Evolutionary conservation across 352 stramenopile genomes (phyloP).

Genomic region (Phytophthora ramorum): DNA sequence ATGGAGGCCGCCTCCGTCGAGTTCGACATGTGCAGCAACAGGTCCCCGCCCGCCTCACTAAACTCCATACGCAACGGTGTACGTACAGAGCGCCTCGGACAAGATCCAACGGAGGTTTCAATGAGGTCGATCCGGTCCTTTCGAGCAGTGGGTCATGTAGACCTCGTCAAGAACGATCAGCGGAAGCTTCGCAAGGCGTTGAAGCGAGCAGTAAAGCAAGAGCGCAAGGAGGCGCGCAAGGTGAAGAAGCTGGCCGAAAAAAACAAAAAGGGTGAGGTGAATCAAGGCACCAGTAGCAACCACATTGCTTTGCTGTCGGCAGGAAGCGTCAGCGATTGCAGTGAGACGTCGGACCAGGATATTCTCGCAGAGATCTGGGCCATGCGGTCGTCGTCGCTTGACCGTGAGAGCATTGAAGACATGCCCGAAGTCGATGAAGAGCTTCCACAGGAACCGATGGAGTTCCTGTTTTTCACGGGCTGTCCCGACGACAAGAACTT

Average conservation of each 20-base stretch:
- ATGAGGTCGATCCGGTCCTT: constrained; percentile 16
- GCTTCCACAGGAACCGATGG: constrained; percentile 27
- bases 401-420: constrained; percentile 10
- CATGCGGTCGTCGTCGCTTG: constrained; percentile 9
- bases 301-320: constrained; percentile 21
- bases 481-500: constrained; percentile 47
- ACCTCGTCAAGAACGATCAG: constrained; percentile 32
- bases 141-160: constrained; percentile 2
- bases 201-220: constrained; percentile 28
- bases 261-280: constrained; percentile 17
- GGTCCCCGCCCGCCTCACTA: constrained; percentile 22
- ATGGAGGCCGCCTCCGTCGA: constrained; percentile 17
- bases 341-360: constrained; percentile 17
- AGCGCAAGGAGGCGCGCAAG: constrained; percentile 46
- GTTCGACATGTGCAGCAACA: constrained; percentile 29
- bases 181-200: constrained; percentile 46
- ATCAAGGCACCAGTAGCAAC: constrained; percentile 18
- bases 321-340: constrained; percentile 11
- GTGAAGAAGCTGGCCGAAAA: constrained; percentile 36
- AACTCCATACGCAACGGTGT: constrained; percentile 6
- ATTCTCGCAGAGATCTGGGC: constrained; percentile 36
- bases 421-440: constrained; percentile 21
- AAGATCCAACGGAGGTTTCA: background rate
- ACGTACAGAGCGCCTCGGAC: constrained; percentile 15
- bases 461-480: constrained; percentile 70